Conservation (phyloP, 768 basidiomycete genomes). For the Phanerochaete sordida region DNA sequence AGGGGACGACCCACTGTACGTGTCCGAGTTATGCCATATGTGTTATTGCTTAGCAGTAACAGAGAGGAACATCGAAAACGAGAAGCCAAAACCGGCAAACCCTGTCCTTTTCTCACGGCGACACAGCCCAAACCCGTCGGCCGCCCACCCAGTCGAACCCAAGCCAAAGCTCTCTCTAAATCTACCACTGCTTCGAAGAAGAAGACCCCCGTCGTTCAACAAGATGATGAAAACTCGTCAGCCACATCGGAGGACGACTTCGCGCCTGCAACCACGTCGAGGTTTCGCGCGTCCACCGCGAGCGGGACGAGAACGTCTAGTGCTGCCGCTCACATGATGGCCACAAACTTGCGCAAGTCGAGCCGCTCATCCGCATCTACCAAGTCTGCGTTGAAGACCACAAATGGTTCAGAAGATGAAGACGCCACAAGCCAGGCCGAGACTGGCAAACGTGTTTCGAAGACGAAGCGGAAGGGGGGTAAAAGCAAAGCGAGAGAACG, state of each 20-base stretch:
- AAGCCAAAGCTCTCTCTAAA: conserved; percentile 25
- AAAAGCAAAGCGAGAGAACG: conserved; percentile 17
- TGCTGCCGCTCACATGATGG: conserved; percentile 17
- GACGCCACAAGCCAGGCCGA: conserved; percentile 24
- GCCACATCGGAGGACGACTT: conserved; percentile 25
- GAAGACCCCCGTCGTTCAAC: conserved; percentile 10
- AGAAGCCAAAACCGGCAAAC: conserved; percentile 40
- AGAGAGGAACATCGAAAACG: conserved; percentile 79
- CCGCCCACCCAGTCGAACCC: neutral
- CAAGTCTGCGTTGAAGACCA: conserved; percentile 10
- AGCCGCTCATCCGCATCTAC: conserved; percentile 15
- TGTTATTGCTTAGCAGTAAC: conserved; percentile 8
- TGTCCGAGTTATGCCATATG: conserved; percentile 8
- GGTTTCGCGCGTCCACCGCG: conserved; percentile 2
- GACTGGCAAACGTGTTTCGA: conserved; percentile 23
- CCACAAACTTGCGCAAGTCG: conserved; percentile 15
- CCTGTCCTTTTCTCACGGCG: conserved; percentile 42
- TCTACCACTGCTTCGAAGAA: conserved; percentile 18
- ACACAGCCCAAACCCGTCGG: conserved; percentile 16
- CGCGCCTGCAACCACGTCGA: conserved; percentile 11
- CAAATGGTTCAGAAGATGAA: conserved; percentile 19
- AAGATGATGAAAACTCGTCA: conserved; percentile 7
- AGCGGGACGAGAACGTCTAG: conserved; percentile 20
- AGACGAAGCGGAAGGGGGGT: conserved; percentile 22
- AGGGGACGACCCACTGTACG: conserved; percentile 85